These are phyloP conservation scores for Amauroascus niger DNA, from an alignment of 2,329 filamentous ascomycete genomes.

Conservation along the genomic window DNA sequence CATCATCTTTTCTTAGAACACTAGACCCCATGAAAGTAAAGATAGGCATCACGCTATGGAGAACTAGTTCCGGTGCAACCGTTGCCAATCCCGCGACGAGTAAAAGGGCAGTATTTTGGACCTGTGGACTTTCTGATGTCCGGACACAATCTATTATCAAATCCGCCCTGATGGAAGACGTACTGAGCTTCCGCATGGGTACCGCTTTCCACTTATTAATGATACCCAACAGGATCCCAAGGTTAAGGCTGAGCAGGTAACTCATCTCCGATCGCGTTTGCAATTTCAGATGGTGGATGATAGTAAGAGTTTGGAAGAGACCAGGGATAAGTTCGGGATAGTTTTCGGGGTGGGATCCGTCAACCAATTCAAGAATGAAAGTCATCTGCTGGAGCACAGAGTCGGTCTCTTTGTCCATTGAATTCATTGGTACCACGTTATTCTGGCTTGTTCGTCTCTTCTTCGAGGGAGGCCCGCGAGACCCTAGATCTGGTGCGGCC, in stretches of 20 bases:
- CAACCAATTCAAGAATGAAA: conserved; percentile 78
- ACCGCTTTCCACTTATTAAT: conserved; percentile 60
- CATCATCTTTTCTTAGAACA: conserved; percentile 82
- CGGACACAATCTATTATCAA: conserved; percentile 89
- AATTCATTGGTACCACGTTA: conserved; percentile 53
- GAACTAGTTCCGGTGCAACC: conserved; percentile 77
- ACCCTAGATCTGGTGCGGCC: conserved; percentile 57
- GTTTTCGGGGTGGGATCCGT: conserved; percentile 63
- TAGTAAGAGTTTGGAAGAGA: conserved; percentile 75
- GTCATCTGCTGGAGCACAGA: conserved; percentile 66
- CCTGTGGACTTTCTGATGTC: conserved; percentile 80
- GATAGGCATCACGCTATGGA: conserved; percentile 97
- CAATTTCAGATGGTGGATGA: conserved; percentile 73
- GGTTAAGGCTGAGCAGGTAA: conserved; percentile 76
- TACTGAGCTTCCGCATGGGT: conserved; percentile 52
- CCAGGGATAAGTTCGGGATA: conserved; percentile 66
- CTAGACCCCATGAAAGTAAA: conserved; percentile 97
- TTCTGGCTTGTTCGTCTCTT: conserved; percentile 67
- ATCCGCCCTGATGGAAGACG: conserved; percentile 73
- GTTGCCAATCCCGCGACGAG: conserved; percentile 79
- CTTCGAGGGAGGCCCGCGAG: conserved; percentile 64
- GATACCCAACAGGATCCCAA: conserved; percentile 74
- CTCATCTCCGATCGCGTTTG: conserved; percentile 77
- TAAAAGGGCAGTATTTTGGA: conserved; percentile 83
- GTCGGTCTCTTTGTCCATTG: conserved; percentile 57